phyloP scores from a whole-genome alignment of 164 flowering plant genomes.

The Piper longum region DNA sequence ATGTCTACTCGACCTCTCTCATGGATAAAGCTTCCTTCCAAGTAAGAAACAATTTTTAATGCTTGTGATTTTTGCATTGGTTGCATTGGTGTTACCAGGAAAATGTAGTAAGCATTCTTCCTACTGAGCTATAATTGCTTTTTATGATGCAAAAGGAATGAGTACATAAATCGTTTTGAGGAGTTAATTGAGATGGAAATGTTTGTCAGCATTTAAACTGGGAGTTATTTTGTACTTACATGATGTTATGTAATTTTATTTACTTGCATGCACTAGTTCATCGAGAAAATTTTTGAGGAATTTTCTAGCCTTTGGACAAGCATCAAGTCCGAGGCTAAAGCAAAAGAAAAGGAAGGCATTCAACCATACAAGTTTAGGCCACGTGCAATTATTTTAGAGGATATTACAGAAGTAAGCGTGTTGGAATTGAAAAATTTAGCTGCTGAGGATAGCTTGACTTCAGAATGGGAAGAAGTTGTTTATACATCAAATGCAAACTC shows the following conservation, averaged over 20 bases:
- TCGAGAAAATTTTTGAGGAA: slow-evolving; percentile 42
- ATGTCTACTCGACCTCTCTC: slow-evolving; percentile 24
- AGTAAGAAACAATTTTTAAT: slow-evolving; percentile 17
- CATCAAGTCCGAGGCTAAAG: slow-evolving; percentile 43
- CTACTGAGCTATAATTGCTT: background rate
- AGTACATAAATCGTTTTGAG: too few relatives aligned
- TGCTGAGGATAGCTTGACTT: slow-evolving; percentile 27
- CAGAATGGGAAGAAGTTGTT: slow-evolving; percentile 64
- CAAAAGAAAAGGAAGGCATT: slow-evolving; percentile 28
- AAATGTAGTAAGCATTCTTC: background rate
- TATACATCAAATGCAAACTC: slow-evolving; percentile 26
- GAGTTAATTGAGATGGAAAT: too few relatives aligned
- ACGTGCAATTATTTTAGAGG: slow-evolving; percentile 49
- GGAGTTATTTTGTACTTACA: too few relatives aligned
- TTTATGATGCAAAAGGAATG: background rate
- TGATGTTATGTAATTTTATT: too few relatives aligned
- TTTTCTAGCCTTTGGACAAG: slow-evolving; percentile 57
- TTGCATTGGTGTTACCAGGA: too few relatives aligned
- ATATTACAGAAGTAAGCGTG: slow-evolving; percentile 47
- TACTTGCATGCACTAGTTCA: background rate
- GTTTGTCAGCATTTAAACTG: too few relatives aligned
- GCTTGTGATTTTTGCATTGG: too few relatives aligned
- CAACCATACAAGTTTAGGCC: slow-evolving; percentile 59
- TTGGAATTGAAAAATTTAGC: slow-evolving; percentile 25
- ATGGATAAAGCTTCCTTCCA: slow-evolving; percentile 42